Evolutionary conservation across 495 filamentous ascomycete species (phyloP), one percentile per base, ranked within the genome.

Genomic region (Entonaema liquescens): DNA sequence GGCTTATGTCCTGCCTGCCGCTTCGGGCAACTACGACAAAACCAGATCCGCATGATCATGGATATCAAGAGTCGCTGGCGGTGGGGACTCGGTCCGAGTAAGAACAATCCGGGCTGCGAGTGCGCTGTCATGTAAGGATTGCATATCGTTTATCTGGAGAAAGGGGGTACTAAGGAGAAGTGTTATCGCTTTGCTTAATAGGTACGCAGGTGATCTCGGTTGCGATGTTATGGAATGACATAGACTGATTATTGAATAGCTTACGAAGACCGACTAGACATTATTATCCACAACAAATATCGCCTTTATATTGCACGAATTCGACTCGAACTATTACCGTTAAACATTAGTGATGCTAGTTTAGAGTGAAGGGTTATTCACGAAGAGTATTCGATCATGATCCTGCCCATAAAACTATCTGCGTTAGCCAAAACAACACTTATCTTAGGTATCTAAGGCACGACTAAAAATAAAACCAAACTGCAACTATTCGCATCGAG

Each of bases 21-120:
- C 59, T 50, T 74, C 33, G 0, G 78, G 75, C 0, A 11, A 7
- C 17, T 84, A 84, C 62, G 81, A 85, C 38, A 59, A 61, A 79
- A 83, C 68, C 44, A 59, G 44, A 33, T 79, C 7, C 71, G 80
- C 47, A 77, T 82, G 75, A 68, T 84, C 12, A 35, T 63, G 33
- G 50, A 68, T 36, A 60, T 79, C 17, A 57, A 60, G 25, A 57
- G 67, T 5, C 77, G 77, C 44, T 63, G 79, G 28, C 74, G 77
- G 19, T 79, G 78, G 77, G 82, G 81, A 5, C 25, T 70, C 28
- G 81, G 82, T 17, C 81, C 81, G 11, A 74, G 68, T 12, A 74
- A 63, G 55, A 5, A 47, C 19, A 81, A 83, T 57, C 62, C 73
- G 0, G 81, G 82, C 26, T 42, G 76, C 25, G 80, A 83, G 71